These are phyloP conservation scores for Gossypium rotundifolium DNA, from an alignment of 345 rosid genomes.

Conservation along the genomic window DNA sequence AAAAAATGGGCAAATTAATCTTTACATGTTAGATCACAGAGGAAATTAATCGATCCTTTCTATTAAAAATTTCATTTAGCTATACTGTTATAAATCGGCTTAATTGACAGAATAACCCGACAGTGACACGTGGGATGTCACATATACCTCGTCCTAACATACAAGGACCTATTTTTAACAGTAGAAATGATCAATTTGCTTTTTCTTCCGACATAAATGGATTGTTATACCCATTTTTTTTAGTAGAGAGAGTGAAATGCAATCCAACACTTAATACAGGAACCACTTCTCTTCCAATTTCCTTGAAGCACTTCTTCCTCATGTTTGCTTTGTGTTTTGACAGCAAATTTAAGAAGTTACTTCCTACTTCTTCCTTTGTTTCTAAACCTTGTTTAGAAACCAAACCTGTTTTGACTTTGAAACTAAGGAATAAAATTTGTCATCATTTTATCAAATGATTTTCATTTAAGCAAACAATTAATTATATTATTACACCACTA, in stretches of 20 bases:
- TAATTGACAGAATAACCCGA: no score
- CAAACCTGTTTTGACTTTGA: slow-evolving; percentile 14
- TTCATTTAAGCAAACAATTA: slow-evolving; percentile 14
- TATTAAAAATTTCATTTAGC: no score
- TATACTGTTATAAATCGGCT: no score
- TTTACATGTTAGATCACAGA: no score
- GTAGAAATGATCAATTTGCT: no score
- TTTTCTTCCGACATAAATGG: no score
- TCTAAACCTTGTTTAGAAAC: background rate
- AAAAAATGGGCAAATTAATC: no score
- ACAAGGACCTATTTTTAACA: fast-evolving
- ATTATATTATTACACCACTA: background rate
- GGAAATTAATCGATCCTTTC: fast-evolving
- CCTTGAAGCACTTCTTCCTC: background rate
- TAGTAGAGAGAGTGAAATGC: no score
- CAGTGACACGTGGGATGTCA: no score
- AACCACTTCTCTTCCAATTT: background rate
- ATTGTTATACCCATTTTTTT: no score
- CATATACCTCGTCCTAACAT: no score
- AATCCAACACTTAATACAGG: no score
- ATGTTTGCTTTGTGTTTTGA: background rate
- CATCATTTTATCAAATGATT: background rate
- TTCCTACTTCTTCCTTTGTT: slow-evolving; percentile 4
- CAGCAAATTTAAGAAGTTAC: background rate
- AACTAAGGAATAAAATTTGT: slow-evolving; percentile 9